Base-by-base conservation (phyloP, 768 basidiomycete species). In the Kondoa subrosea region DNA sequence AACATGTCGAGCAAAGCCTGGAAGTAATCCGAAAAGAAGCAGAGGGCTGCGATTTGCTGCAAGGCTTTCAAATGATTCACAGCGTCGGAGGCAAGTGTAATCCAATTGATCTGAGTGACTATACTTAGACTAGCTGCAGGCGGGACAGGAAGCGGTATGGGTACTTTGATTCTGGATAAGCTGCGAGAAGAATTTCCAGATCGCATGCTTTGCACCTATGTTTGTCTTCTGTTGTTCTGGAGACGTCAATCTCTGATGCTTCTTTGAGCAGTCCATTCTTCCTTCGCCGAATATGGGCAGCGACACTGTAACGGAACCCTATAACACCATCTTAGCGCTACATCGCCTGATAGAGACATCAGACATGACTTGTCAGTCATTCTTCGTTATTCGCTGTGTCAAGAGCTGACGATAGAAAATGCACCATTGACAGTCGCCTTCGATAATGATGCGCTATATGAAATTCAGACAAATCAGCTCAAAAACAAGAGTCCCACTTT, bases 391-490 rank as follows among this genome's bases (percentile, higher is more conserved):
- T 66, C n/a, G n/a, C 82, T 93, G 12, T 89, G 91, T 0, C 77
- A 88, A 34, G 86, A 92, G 76, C 90, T 92, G 78, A 83, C 92
- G n/a, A 81, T 90, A 1, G 91, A 92, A 71, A 88, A 85, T 75
- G 83, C 86, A 58, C 91, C 92, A 76, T 77, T 91, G 60, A 87
- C 87, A 0, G 81, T 91, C 67, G 87, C 87, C 75, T 83, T 91
- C 61, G 89, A 91, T 75, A 91, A 91, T 73, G 77, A 78, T 68
- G 77, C 77, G 16, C 72, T 79, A 12, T 79, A 79, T 73, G 70
- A 78, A 60, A 78, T 79, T 65, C 68, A 74, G 66, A 66, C 71
- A 33, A 73, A 70, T 58, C 74, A 75, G 31, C 71, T 79, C 56
- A 77, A 77, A 69, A 67, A 71, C 33, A 69, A 72, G 61, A 67